Evolutionary conservation across 805 yeast species (phyloP).

Genomic region (Zygotorulaspora danielsina): DNA sequence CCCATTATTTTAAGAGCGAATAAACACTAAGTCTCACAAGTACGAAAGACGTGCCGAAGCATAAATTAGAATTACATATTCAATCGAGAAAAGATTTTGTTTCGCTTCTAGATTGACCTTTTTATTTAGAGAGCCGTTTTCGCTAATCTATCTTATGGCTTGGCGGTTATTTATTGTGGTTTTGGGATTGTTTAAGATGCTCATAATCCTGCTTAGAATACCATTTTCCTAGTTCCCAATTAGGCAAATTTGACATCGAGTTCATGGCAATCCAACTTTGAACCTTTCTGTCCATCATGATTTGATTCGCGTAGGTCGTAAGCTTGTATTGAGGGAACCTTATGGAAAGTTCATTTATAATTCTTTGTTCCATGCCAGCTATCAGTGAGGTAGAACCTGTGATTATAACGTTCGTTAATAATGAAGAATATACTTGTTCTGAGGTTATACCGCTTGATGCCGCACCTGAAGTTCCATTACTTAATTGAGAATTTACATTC

Average conservation of each 20-base stretch:
- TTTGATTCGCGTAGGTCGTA: constrained; percentile 78
- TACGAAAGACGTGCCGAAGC: no score
- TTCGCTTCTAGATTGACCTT: no score
- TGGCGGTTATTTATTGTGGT: background rate
- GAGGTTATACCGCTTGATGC: constrained; percentile 18
- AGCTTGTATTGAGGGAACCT: constrained; percentile 80
- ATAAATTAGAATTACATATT: no score
- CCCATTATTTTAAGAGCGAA: no score
- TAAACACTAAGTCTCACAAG: no score
- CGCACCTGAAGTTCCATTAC: constrained; percentile 4
- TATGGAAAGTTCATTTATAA: constrained; percentile 62
- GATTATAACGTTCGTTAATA: constrained; percentile 58
- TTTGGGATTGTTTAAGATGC: constrained; percentile 4
- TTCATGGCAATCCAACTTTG: constrained; percentile 83
- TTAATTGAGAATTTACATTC: background rate
- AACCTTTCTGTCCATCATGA: constrained; percentile 63
- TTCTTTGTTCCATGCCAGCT: constrained; percentile 76
- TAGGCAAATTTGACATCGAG: constrained; percentile 29
- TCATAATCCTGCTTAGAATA: constrained; percentile 24
- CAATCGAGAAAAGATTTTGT: no score
- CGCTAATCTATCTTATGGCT: no score
- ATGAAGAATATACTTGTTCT: constrained; percentile 29
- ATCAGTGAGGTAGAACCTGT: constrained; percentile 77
- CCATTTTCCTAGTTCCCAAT: constrained; percentile 33
- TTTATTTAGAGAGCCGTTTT: no score